A percentile compares a stretch with the other conserved stretches of the same genome.
Evolutionary conservation across 2,329 filamentous ascomycete genomes (phyloP).

Genomic region (Aspergillus puulaauensis): DNA sequence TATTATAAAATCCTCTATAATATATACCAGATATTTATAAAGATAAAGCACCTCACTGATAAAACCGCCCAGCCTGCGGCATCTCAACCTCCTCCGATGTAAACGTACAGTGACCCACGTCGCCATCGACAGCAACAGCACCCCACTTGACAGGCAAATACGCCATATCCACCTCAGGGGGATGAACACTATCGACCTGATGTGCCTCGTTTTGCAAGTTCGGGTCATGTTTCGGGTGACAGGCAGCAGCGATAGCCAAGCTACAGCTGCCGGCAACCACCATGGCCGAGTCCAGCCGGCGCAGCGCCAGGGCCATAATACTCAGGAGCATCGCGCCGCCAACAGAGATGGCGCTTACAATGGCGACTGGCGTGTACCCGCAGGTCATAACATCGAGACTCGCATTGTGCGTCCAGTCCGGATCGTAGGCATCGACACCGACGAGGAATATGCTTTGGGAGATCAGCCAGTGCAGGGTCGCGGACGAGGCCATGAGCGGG

Average conservation of each 20-base stretch:
- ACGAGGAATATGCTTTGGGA: constrained; percentile 47
- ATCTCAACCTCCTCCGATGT: constrained; percentile 1
- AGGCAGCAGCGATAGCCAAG: constrained; percentile 32
- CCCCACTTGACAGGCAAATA: background rate
- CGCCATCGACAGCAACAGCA: background rate
- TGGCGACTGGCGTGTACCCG: constrained; percentile 7
- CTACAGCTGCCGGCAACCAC: constrained; percentile 31
- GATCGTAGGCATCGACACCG: constrained; percentile 17
- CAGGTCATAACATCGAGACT: constrained; percentile 1
- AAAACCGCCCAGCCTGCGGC: background rate
- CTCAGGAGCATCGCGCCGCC: constrained; percentile 15
- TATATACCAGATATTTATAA: too few relatives aligned
- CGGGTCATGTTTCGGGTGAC: constrained; percentile 21
- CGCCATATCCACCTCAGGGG: background rate
- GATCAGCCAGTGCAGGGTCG: constrained; percentile 33
- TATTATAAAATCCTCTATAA: too few relatives aligned
- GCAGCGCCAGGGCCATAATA: constrained; percentile 14
- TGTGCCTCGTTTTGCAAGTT: background rate
- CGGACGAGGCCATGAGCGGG: constrained; percentile 34
- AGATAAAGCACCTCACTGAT: constrained; percentile 10
- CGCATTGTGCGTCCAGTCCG: background rate
- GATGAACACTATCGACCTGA: too few relatives aligned
- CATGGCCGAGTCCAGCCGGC: constrained; percentile 20
- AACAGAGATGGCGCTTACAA: constrained; percentile 14
- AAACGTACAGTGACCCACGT: constrained; percentile 1